These are phyloP conservation scores for Podospora bellae-mahoneyi DNA, from an alignment of 495 filamentous ascomycete genomes.

Conservation along the genomic window DNA sequence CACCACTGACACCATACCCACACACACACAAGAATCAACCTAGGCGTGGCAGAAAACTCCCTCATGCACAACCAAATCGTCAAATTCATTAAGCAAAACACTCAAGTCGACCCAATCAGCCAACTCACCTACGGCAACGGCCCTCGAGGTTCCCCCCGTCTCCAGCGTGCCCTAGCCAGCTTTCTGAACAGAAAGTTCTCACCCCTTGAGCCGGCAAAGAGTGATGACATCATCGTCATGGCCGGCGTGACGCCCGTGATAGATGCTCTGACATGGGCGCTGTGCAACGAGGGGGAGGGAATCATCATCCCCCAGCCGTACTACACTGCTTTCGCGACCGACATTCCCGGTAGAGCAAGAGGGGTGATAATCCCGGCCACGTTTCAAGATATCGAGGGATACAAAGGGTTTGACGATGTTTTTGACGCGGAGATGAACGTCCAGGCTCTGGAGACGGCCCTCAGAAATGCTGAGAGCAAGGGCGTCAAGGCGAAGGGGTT, in stretches of 20 bases:
- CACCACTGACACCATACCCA: background rate
- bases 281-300: constrained; percentile 33
- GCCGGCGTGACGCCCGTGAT: constrained; percentile 30
- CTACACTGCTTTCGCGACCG: constrained; percentile 26
- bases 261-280: constrained; percentile 30
- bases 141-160: constrained; percentile 23
- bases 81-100: constrained; percentile 23
- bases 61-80: constrained; percentile 22
- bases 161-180: constrained; percentile 27
- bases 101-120: constrained; percentile 16
- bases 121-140: constrained; percentile 36
- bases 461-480: constrained; percentile 24
- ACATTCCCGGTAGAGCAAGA: constrained; percentile 27
- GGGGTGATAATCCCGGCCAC: constrained; percentile 36
- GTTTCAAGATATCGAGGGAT: constrained; percentile 42
- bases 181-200: constrained; percentile 31
- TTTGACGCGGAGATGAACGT: constrained; percentile 30
- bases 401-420: constrained; percentile 37
- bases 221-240: constrained; percentile 29
- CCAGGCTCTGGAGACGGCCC: constrained; percentile 32
- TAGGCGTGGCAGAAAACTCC: constrained; percentile 25
- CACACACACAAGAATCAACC: constrained; percentile 16
- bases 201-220: constrained; percentile 15
- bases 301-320: constrained; percentile 33
- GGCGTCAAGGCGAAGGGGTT: constrained; percentile 37